Percentiles rank a stretch among this genome's conserved stretches.
Evolutionary conservation across 805 yeast species (phyloP).

Genomic region (Hanseniaspora lachancei): DNA sequence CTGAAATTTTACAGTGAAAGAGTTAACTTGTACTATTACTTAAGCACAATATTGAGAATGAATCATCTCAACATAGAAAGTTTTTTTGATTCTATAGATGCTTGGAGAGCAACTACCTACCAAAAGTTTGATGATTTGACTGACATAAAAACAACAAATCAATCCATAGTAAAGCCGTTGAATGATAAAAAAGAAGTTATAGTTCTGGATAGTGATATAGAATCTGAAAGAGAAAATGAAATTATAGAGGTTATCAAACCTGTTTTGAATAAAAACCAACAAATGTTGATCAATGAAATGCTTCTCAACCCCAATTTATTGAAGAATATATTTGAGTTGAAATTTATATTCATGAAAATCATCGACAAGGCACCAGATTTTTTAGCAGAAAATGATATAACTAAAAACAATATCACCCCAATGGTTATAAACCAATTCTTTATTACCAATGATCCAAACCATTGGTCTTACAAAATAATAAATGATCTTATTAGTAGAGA

Average conservation of each 20-base stretch:
- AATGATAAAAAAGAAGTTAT: conserved; percentile 20
- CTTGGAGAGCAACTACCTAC: conserved; percentile 26
- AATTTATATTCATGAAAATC: not conserved
- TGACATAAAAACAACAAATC: no score
- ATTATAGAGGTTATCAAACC: not conserved
- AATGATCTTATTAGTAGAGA: not conserved
- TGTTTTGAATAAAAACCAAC: not conserved
- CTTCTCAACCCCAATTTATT: conserved; percentile 7
- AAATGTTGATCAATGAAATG: not conserved
- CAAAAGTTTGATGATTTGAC: conserved; percentile 5
- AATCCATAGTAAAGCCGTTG: not conserved
- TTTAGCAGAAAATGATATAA: not conserved
- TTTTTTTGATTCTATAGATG: conserved; percentile 26
- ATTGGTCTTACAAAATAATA: not conserved
- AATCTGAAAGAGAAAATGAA: conserved; percentile 15
- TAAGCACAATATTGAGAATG: conserved; percentile 38
- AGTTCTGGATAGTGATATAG: conserved; percentile 18
- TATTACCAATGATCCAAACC: not conserved
- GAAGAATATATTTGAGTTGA: not conserved
- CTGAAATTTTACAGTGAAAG: conserved; percentile 41
- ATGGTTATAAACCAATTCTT: not conserved
- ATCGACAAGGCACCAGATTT: not conserved
- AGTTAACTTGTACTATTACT: conserved; percentile 38
- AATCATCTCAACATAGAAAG: conserved; percentile 31
- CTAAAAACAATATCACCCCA: not conserved